Conservation (phyloP, 306 rosid species). For the Chamaecrista fasciculata region DNA sequence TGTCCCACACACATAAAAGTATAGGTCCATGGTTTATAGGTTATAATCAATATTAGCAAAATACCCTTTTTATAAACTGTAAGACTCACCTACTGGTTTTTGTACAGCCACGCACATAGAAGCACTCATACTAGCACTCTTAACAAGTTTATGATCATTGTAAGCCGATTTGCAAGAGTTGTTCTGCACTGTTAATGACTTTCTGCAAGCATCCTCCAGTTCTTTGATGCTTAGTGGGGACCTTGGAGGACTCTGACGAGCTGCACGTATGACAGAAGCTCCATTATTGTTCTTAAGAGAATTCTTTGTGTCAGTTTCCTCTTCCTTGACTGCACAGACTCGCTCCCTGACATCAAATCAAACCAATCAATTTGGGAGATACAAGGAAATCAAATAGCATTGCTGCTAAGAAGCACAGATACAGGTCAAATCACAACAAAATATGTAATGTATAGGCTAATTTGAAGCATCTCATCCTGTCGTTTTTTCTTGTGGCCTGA, state of each 20-base stretch:
- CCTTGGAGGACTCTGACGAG: conserved; percentile 43
- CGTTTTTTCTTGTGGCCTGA: no score
- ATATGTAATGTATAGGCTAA: background rate
- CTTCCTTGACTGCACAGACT: conserved; percentile 36
- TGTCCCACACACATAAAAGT: background rate
- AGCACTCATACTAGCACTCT: conserved; percentile 45
- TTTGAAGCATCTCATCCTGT: background rate
- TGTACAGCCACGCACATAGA: conserved; percentile 39
- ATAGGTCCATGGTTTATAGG: background rate
- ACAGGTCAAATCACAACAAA: background rate
- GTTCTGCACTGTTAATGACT: conserved; percentile 27
- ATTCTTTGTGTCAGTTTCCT: conserved; percentile 34
- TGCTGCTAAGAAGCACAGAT: background rate
- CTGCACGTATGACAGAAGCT: conserved; percentile 44
- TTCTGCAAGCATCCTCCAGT: conserved; percentile 17
- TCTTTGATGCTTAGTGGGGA: conserved; percentile 25
- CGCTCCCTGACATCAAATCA: conserved; percentile 42
- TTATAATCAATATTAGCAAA: background rate
- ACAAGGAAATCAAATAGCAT: background rate
- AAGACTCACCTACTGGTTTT: background rate
- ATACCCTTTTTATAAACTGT: background rate
- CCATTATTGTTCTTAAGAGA: conserved; percentile 18
- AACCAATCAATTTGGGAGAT: conserved; percentile 4
- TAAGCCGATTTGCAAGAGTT: conserved; percentile 31
- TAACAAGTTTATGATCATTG: conserved; percentile 16